phyloP scores from a whole-genome alignment of 371 early-diverging fungal species.

The Lichtheimia corymbifera region DNA sequence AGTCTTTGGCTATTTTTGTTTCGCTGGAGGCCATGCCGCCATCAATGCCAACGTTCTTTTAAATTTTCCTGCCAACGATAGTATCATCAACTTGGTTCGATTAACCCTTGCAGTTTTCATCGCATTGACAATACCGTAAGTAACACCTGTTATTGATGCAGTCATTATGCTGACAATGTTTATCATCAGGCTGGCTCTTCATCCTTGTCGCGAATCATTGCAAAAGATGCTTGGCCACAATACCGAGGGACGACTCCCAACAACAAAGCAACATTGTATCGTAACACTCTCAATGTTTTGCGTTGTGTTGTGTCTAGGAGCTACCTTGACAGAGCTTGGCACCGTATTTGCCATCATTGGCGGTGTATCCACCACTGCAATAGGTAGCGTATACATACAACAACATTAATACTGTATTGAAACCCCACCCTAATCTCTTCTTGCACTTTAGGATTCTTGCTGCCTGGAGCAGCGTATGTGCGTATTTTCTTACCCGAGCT shows the following conservation, averaged over 20 bases:
- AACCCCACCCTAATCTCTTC: neutral
- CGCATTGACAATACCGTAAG: conserved; percentile 50
- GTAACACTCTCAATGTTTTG: conserved; percentile 39
- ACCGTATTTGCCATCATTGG: conserved; percentile 55
- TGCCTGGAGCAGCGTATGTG: conserved; percentile 46
- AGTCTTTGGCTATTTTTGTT: conserved; percentile 50
- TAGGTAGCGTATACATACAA: conserved; percentile 22
- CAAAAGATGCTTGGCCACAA: conserved; percentile 45
- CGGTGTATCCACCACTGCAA: conserved; percentile 53
- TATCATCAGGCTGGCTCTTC: conserved; percentile 36
- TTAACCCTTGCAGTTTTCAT: conserved; percentile 46
- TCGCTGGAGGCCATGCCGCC: conserved; percentile 35
- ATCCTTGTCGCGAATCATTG: conserved; percentile 54
- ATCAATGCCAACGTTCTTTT: conserved; percentile 54
- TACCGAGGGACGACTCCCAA: conserved; percentile 24
- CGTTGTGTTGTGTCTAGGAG: conserved; percentile 42
- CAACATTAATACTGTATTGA: neutral
- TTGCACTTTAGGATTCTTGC: conserved; percentile 25
- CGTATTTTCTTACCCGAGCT: conserved; percentile 30
- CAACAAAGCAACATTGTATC: conserved; percentile 38
- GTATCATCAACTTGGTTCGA: conserved; percentile 49
- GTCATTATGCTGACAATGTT: neutral
- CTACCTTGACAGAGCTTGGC: conserved; percentile 48
- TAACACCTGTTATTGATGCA: conserved; percentile 10
- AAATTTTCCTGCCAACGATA: conserved; percentile 51